phyloP scores from a whole-genome alignment of 306 rosid genomes.

The Acacia crassicarpa region DNA sequence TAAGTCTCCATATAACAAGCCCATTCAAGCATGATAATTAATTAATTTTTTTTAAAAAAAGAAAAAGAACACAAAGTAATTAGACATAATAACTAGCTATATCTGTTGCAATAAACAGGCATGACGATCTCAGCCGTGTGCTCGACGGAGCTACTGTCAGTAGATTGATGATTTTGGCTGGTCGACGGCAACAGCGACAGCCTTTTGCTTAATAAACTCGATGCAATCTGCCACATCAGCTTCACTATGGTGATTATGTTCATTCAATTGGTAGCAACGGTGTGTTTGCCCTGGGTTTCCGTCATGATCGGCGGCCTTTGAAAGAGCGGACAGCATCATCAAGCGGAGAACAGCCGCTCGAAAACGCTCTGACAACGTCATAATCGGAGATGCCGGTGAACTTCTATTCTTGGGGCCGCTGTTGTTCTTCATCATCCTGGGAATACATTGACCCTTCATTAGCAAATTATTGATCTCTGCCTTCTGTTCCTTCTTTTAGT shows the following conservation, averaged over 20 bases:
- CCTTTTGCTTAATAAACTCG: slow-evolving; percentile 80
- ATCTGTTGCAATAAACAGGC: neutral
- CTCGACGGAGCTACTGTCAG: slow-evolving; percentile 12
- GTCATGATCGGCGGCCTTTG: slow-evolving; percentile 39
- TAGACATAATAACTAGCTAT: neutral
- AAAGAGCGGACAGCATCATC: slow-evolving; percentile 75
- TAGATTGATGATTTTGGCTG: slow-evolving; percentile 13
- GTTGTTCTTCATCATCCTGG: slow-evolving; percentile 42
- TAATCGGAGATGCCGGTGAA: slow-evolving; percentile 34
- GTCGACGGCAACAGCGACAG: slow-evolving; percentile 28
- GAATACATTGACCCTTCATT: slow-evolving; percentile 63
- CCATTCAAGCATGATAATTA: no score
- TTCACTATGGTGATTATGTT: slow-evolving; percentile 61
- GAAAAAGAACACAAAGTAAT: neutral
- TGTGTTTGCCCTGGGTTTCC: slow-evolving; percentile 17
- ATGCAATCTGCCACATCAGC: slow-evolving; percentile 94
- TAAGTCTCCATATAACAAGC: no score
- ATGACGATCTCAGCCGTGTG: neutral
- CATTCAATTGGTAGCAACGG: slow-evolving; percentile 31
- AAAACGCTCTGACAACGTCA: slow-evolving; percentile 75
- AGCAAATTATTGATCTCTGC: slow-evolving; percentile 24
- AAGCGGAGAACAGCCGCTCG: slow-evolving; percentile 82
- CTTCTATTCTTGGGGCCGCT: slow-evolving; percentile 29
- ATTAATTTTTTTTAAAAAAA: no score
- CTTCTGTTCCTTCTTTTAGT: neutral